Base-by-base conservation (phyloP, 2,329 filamentous ascomycete genomes). In the Colletotrichum lindemuthianum region DNA sequence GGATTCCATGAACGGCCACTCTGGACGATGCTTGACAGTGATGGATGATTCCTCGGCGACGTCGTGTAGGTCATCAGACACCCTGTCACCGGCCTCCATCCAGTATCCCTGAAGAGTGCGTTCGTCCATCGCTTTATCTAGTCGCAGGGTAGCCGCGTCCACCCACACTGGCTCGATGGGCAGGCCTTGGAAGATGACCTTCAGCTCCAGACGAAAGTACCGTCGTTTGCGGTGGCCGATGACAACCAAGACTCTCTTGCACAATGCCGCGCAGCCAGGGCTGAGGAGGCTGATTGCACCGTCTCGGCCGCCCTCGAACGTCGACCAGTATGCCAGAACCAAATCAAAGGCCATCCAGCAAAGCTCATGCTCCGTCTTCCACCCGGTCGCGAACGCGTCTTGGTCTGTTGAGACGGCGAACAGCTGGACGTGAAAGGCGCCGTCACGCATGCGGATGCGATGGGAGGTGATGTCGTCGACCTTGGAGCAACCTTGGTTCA, bases 321-420 rank as follows among this genome's bases (percentile, higher is more conserved):
- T 9, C 11, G 33, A n/a, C 54, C 54, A 57, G 24, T 57, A 57
- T 6, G 34, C 15, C 6, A 32, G 11, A 2, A 57, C 24, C 16
- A 24, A 39, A n/a, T 32, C 36, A 2, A 49, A n/a, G 16, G 54
- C 54, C 12, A 57, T 57, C 54, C 54, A 57, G 33, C 54, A 33
- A 6, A 57, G 15, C 8, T 57, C 54, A 12, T 41, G 37, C 37
- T 57, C 54, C 12, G 36, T 33, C n/a, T 41, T 49, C 54, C 54
- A 57, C 8, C 44, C 54, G 1, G 15, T 49, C 15, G 13, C 9
- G 44, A 24, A 45, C 10, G 8, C 8, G 9, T 13, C 7, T 2
- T 8, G 7, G 13, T 32, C 44, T 7, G 34, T 12, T 11, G 34
- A 16, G 8, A 41, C 13, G 6, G 16, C 37, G 7, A 33, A 49